Conservation (phyloP, 1,284 basidiomycete species). For the Cutaneotrichosporon cavernicola region DNA sequence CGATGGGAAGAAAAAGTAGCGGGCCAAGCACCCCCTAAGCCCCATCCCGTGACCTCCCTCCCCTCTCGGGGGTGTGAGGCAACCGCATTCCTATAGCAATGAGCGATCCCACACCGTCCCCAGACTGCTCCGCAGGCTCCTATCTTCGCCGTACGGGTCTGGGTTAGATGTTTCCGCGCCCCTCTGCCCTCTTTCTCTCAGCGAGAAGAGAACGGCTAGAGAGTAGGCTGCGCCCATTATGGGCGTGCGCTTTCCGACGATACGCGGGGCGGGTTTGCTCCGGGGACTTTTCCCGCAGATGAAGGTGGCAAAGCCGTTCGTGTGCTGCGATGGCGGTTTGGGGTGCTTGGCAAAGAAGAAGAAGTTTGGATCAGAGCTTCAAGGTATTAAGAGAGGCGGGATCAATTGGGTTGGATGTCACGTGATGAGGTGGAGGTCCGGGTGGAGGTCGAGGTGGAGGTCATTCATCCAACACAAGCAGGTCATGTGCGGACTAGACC, state of each 20-base stretch:
- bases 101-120: conserved; percentile 30
- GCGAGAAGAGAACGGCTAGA: not conserved
- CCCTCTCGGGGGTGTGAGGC: conserved; percentile 23
- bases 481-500: too few species aligned
- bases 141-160: conserved; percentile 43
- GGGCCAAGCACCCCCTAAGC: conserved; percentile 52
- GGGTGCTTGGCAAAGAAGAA: conserved; percentile 26
- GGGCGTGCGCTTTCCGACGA: conserved; percentile 19
- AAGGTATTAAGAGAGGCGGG: not conserved
- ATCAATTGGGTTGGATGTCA: not conserved
- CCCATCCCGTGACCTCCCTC: conserved; percentile 50
- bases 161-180: conserved; percentile 1
- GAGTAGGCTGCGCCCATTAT: conserved; percentile 11
- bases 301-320: conserved; percentile 30
- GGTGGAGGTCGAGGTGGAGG: too few species aligned
- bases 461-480: too few species aligned
- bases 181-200: not conserved
- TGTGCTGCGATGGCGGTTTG: conserved; percentile 52
- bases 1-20: conserved; percentile 11
- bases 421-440: too few species aligned
- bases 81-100: conserved; percentile 53
- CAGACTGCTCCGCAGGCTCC: conserved; percentile 32
- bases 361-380: conserved; percentile 2
- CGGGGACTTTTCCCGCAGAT: conserved; percentile 54
- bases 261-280: conserved; percentile 32